These are phyloP conservation scores for Termitomyces sp. DNA, from an alignment of 768 basidiomycete genomes.

Conservation along the genomic window DNA sequence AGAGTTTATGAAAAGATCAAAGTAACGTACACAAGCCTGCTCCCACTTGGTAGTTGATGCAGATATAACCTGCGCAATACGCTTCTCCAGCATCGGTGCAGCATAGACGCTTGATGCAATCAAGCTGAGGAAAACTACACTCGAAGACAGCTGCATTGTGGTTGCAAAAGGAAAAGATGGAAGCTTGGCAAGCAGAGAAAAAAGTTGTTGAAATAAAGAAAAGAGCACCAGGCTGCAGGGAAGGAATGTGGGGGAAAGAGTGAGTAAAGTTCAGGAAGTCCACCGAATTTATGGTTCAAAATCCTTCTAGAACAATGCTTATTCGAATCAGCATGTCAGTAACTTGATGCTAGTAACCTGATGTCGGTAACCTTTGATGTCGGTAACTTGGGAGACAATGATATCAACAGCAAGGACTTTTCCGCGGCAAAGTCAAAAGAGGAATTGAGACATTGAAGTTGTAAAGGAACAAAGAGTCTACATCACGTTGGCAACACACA, in stretches of 20 bases:
- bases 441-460: background rate
- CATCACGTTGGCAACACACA: background rate
- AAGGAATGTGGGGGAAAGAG: background rate
- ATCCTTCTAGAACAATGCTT: background rate
- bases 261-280: background rate
- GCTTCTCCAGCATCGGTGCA: slow-evolving; percentile 34
- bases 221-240: slow-evolving; percentile 26
- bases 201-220: slow-evolving; percentile 9
- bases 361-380: too few species aligned
- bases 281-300: slow-evolving; percentile 1
- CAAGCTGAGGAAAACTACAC: slow-evolving; percentile 23
- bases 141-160: slow-evolving; percentile 25
- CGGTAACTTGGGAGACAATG: background rate
- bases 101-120: slow-evolving; percentile 24
- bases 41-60: slow-evolving; percentile 38
- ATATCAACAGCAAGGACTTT: background rate
- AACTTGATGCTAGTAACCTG: too few species aligned
- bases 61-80: slow-evolving; percentile 39
- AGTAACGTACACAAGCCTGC: slow-evolving; percentile 35
- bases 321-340: background rate
- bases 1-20: slow-evolving; percentile 4
- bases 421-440: background rate
- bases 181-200: slow-evolving; percentile 5
- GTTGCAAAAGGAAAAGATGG: slow-evolving; percentile 8
- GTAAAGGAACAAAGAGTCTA: background rate